These are phyloP conservation scores for Acer campestre DNA, from an alignment of 345 rosid species.

Conservation along the genomic window DNA sequence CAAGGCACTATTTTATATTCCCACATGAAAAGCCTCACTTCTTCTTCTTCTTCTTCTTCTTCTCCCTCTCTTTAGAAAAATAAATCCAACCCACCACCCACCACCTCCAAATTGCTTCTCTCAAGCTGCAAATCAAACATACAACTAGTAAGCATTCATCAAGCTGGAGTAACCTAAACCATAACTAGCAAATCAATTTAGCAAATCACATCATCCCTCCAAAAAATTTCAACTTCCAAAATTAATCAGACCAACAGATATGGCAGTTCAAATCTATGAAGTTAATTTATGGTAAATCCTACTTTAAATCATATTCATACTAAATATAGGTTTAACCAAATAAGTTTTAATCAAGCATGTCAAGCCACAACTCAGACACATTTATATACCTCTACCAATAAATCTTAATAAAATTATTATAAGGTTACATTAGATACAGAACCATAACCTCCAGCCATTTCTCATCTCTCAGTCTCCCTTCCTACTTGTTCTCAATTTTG, in stretches of 20 bases:
- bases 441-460: neutral
- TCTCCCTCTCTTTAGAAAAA: constrained; percentile 1
- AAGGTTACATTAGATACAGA: neutral
- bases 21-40: neutral
- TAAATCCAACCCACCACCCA: constrained; percentile 5
- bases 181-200: neutral
- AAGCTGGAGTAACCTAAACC: neutral
- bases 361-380: neutral
- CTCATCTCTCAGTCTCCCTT: neutral
- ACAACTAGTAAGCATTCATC: no score
- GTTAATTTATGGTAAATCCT: neutral
- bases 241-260: neutral
- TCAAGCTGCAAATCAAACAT: no score
- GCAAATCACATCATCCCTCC: neutral
- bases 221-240: neutral
- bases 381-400: neutral
- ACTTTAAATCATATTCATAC: neutral
- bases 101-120: neutral
- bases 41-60: no score
- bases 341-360: neutral
- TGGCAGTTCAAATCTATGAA: neutral
- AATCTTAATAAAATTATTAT: neutral
- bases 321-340: neutral
- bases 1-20: neutral
- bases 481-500: neutral